Base-by-base conservation (phyloP, 2,329 filamentous ascomycete species). In the Gnomoniopsis smithogilvyi region DNA sequence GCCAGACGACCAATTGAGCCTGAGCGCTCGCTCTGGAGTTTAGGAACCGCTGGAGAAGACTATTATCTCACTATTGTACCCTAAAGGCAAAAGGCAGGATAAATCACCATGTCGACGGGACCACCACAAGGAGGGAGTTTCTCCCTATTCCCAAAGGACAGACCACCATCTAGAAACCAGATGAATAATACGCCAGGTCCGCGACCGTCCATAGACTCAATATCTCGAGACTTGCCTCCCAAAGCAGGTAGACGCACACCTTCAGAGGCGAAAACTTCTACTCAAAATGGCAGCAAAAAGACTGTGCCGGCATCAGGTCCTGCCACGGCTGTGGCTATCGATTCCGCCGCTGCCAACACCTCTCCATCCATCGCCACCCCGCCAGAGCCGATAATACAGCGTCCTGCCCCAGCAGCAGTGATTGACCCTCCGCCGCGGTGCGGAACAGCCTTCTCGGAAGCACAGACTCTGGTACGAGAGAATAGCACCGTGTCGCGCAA, bases 101-200 rank as follows among this genome's bases (percentile, higher is more conserved):
- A 17, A 17, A 19, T 19, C 57, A 65, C 26, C 59, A 79, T 79
- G 77, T 73, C 76, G 34, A 67, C 74, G 52, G 67, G 69, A 52
- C 66, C 65, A n/a, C 68, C 70, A 57, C 73, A 72, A 58, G 68
- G 75, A 22, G 79, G 77, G 68, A 78, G 79, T 60, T 83, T 85
- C 70, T 85, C 82, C 61, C 77, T 85, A 61, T 85, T 85, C 66
- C 82, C 82, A 30, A 84, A 75, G 78, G 70, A 64, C 66, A 74
- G 75, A 60, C 73, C 77, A 21, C 74, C 76, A 53, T 74, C 76
- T 24, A 70, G 78, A 63, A 79, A 73, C 61, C 76, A 78, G 51
- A 56, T 50, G 46, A 72, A 57, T 68, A 69, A 14, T 60, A 55
- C 51, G 26, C 55, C 58, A 48, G 58, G 62, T 54, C 51, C 45